phyloP scores from a whole-genome alignment of 2,329 filamentous ascomycete genomes.

The Escovopsis sp. region DNA sequence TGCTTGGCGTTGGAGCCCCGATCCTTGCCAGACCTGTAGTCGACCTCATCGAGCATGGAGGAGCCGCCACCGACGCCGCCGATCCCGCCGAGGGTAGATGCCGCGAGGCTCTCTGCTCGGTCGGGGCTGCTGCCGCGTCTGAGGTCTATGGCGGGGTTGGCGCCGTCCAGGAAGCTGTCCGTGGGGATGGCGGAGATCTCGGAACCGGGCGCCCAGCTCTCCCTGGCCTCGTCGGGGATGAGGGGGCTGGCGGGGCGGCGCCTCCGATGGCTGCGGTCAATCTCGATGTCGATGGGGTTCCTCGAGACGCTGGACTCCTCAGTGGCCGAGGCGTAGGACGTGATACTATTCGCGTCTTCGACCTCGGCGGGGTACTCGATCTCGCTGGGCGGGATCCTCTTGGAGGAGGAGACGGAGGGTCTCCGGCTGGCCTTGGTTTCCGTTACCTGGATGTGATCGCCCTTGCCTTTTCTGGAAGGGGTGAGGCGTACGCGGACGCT shows the following conservation, averaged over 20 bases:
- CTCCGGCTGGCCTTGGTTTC: slow-evolving; percentile 61
- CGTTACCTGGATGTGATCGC: slow-evolving; percentile 76
- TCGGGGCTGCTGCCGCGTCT: slow-evolving; percentile 28
- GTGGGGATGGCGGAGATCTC: slow-evolving; percentile 68
- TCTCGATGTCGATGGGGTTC: slow-evolving; percentile 79
- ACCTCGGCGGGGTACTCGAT: slow-evolving; percentile 26
- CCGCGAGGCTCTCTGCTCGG: slow-evolving; percentile 22
- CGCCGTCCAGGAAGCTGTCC: slow-evolving; percentile 47
- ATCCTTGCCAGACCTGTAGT: slow-evolving; percentile 27
- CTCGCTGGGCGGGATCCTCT: slow-evolving; percentile 38
- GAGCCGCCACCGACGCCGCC: too few species aligned
- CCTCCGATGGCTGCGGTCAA: slow-evolving; percentile 45
- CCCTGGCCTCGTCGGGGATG: slow-evolving; percentile 41
- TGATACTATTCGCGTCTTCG: slow-evolving; percentile 51
- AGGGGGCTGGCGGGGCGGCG: slow-evolving; percentile 53
- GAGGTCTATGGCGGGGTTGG: slow-evolving; percentile 26
- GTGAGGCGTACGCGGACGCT: slow-evolving; percentile 70
- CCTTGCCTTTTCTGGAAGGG: slow-evolving; percentile 53
- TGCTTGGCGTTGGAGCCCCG: slow-evolving; percentile 28
- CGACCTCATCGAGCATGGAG: slow-evolving; percentile 25
- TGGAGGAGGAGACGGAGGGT: slow-evolving; percentile 36
- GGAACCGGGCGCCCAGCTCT: slow-evolving; percentile 52
- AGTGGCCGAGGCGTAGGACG: slow-evolving; percentile 62
- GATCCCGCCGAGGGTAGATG: slow-evolving; percentile 9
- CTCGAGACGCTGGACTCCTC: slow-evolving; percentile 64